A percentile compares a stretch with the other conserved stretches of the same genome.
Conservation (phyloP, 495 filamentous ascomycete species). For the Xylona heveae region DNA sequence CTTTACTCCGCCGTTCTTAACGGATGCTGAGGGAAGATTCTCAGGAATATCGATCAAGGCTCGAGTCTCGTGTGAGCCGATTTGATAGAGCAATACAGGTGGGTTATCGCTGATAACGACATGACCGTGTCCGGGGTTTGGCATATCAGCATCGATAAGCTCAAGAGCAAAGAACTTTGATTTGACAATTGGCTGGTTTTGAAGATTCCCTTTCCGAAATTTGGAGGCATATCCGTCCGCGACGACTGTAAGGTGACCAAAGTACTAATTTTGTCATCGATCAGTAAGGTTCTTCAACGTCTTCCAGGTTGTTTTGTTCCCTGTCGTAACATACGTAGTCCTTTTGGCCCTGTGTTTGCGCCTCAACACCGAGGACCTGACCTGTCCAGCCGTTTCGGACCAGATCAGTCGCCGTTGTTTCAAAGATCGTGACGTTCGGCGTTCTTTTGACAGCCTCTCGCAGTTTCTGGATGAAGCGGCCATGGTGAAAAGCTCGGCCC, state of each 20-base stretch:
- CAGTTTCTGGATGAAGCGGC: slow-evolving; percentile 20
- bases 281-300: too few species aligned
- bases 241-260: slow-evolving; percentile 67
- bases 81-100: slow-evolving; percentile 89
- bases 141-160: slow-evolving; percentile 66
- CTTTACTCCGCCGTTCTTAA: slow-evolving; percentile 58
- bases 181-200: slow-evolving; percentile 41
- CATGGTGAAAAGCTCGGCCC: slow-evolving; percentile 23
- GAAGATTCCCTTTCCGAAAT: slow-evolving; percentile 66
- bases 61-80: slow-evolving; percentile 84
- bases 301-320: not conserved
- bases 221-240: slow-evolving; percentile 88
- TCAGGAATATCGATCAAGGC: slow-evolving; percentile 81
- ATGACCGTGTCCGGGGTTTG: slow-evolving; percentile 54
- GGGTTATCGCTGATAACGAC: slow-evolving; percentile 63
- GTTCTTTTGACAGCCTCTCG: slow-evolving; percentile 13
- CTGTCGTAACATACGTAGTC: slow-evolving; percentile 2
- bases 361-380: slow-evolving; percentile 17
- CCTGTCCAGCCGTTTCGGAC: slow-evolving; percentile 19
- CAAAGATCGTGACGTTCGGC: slow-evolving; percentile 24
- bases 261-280: slow-evolving; percentile 52
- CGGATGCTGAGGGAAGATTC: slow-evolving; percentile 44
- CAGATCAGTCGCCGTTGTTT: slow-evolving; percentile 24
- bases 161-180: slow-evolving; percentile 86
- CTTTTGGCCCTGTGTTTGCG: not conserved